A percentile compares a stretch with the other conserved stretches of the same genome.
These are phyloP conservation scores for Hansenula sp. DNA, from an alignment of 1,139 yeast genomes.

Conservation along the genomic window DNA sequence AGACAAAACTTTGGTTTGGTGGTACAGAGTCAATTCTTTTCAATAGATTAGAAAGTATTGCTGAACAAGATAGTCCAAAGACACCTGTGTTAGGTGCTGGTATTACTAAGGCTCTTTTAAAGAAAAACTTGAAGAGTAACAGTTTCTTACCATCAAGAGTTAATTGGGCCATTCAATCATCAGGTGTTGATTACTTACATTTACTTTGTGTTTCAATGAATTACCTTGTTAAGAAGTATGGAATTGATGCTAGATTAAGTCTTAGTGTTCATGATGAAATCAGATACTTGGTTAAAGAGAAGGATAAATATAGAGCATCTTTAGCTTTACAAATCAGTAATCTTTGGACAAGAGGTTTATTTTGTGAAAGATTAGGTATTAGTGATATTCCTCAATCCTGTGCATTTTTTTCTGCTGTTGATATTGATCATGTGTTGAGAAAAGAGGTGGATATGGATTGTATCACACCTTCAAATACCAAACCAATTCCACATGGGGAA, in stretches of 20 bases:
- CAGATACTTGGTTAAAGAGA: slow-evolving; percentile 70
- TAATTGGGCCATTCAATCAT: slow-evolving; percentile 97
- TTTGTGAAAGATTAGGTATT: slow-evolving; percentile 89
- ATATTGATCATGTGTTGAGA: slow-evolving; percentile 80
- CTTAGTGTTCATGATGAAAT: slow-evolving; percentile 96
- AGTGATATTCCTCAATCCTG: slow-evolving; percentile 88
- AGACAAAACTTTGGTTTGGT: slow-evolving; percentile 66
- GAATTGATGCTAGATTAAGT: slow-evolving; percentile 72
- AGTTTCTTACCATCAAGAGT: slow-evolving; percentile 83
- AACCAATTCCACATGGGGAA: slow-evolving; percentile 75
- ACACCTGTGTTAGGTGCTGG: slow-evolving; percentile 95
- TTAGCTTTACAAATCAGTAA: slow-evolving; percentile 84
- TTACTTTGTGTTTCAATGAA: slow-evolving; percentile 84
- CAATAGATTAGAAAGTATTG: slow-evolving; percentile 83
- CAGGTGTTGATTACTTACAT: slow-evolving; percentile 96
- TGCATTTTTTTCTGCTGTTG: slow-evolving; percentile 94
- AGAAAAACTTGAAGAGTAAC: slow-evolving; percentile 58
- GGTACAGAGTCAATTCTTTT: slow-evolving; percentile 94
- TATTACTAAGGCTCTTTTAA: slow-evolving; percentile 78
- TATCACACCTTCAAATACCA: slow-evolving; percentile 81
- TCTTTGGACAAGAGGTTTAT: slow-evolving; percentile 95
- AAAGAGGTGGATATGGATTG: slow-evolving; percentile 89
- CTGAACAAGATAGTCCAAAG: slow-evolving; percentile 74
- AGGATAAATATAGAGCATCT: slow-evolving; percentile 72
- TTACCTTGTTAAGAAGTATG: slow-evolving; percentile 60